Evolutionary conservation across 2,329 filamentous ascomycete genomes (phyloP).

Genomic region (Zymoseptoria ardabiliae): DNA sequence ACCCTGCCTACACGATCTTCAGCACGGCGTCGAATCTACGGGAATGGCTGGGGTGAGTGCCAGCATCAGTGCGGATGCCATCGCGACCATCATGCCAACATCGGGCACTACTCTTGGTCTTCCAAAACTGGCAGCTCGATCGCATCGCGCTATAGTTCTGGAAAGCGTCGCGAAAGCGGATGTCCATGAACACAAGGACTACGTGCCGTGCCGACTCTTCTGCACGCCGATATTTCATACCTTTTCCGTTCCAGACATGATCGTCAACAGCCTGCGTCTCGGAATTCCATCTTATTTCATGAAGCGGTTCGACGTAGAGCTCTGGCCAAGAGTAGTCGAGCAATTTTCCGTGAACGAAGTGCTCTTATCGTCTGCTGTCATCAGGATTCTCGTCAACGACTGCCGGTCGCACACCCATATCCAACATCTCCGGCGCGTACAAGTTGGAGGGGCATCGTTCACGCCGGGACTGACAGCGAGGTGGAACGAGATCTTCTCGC

Average conservation of each 20-base stretch:
- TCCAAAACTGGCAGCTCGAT: constrained; percentile 35
- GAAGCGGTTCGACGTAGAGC: constrained; percentile 39
- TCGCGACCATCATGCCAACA: constrained; percentile 37
- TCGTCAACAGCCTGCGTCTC: constrained; percentile 42
- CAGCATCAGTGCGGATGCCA: constrained; percentile 25
- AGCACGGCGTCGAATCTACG: constrained; percentile 1
- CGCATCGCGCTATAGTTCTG: constrained; percentile 40
- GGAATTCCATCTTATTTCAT: constrained; percentile 43
- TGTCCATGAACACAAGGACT: constrained; percentile 26
- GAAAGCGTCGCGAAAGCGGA: constrained; percentile 28
- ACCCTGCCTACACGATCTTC: constrained; percentile 7
- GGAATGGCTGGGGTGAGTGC: constrained; percentile 1
- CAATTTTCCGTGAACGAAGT: constrained; percentile 40
- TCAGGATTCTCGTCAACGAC: constrained; percentile 21
- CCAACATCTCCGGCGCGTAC: constrained; percentile 7
- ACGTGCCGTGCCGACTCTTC: constrained; percentile 38
- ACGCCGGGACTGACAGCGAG: too few species aligned
- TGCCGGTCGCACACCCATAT: constrained; percentile 32
- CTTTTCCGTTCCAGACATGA: constrained; percentile 41
- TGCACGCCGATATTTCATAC: constrained; percentile 49
- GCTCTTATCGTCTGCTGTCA: constrained; percentile 42
- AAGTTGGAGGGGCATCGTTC: too few species aligned
- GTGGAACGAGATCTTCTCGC: too few species aligned
- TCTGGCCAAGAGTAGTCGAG: constrained; percentile 31
- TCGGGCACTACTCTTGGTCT: constrained; percentile 31